Evolutionary conservation across 75 land plant species (phyloP).

Genomic region (Sequoia sempervirens): DNA sequence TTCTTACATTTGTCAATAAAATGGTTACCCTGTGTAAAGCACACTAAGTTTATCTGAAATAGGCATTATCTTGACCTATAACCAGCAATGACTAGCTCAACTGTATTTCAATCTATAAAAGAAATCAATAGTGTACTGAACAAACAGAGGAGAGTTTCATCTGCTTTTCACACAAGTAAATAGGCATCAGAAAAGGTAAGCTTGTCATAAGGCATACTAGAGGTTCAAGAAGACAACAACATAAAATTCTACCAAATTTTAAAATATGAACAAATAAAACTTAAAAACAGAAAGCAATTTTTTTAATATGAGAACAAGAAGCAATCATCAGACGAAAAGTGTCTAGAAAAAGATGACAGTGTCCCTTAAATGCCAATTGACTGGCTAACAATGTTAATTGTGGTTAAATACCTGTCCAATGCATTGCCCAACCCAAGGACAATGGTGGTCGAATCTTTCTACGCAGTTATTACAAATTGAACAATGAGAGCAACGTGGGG

Average conservation of each 20-base stretch:
- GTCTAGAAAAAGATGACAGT: not conserved
- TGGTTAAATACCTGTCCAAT: constrained; percentile 44
- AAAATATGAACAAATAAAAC: not conserved
- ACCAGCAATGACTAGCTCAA: not conserved
- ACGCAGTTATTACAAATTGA: constrained; percentile 76
- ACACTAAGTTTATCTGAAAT: not conserved
- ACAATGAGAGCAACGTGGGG: constrained; percentile 72
- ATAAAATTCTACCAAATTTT: not conserved
- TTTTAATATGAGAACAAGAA: not conserved
- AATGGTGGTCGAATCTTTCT: constrained; percentile 69
- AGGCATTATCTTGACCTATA: not conserved
- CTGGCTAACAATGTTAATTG: not conserved
- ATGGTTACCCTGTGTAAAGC: not conserved
- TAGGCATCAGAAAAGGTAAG: not conserved
- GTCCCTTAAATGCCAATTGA: constrained; percentile 1
- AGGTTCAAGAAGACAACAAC: not conserved
- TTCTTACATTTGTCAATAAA: not conserved
- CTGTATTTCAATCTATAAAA: not conserved
- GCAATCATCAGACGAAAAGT: not conserved
- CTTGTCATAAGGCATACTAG: not conserved
- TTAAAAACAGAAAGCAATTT: not conserved
- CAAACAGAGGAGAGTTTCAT: not conserved
- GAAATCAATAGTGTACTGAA: not conserved
- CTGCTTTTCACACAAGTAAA: not conserved
- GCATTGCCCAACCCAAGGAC: constrained; percentile 84